phyloP scores from a whole-genome alignment of 306 rosid genomes.

The Datisca glomerata region DNA sequence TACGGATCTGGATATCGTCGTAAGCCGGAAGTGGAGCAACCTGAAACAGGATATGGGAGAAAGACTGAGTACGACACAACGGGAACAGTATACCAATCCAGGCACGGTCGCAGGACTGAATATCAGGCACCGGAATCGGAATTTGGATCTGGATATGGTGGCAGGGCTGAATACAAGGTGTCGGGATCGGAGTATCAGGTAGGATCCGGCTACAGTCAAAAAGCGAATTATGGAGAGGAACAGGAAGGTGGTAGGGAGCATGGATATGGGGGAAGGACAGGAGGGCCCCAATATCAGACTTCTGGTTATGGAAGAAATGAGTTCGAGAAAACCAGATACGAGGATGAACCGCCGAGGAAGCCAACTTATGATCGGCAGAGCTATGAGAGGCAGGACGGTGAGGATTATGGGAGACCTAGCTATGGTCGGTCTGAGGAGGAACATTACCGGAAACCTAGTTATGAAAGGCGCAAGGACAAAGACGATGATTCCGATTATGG shows the following conservation, averaged over 20 bases:
- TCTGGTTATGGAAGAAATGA: slow-evolving; percentile 12
- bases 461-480: slow-evolving; percentile 34
- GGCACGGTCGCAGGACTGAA: slow-evolving; percentile 14
- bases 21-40: neutral
- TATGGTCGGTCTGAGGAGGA: slow-evolving; percentile 31
- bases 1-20: slow-evolving; percentile 16
- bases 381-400: slow-evolving; percentile 12
- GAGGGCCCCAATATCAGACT: slow-evolving; percentile 11
- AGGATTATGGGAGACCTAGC: slow-evolving; percentile 14
- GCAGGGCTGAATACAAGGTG: slow-evolving; percentile 1
- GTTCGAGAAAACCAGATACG: slow-evolving; percentile 15
- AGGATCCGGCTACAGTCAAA: slow-evolving; percentile 25
- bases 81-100: slow-evolving; percentile 3
- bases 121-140: neutral
- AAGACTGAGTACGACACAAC: slow-evolving; percentile 6
- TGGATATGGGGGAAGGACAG: slow-evolving; percentile 20
- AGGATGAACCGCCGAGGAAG: slow-evolving; percentile 23
- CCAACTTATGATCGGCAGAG: slow-evolving; percentile 24
- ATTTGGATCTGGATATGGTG: slow-evolving; percentile 6
- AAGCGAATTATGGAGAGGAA: slow-evolving; percentile 35
- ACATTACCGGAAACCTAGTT: slow-evolving; percentile 24
- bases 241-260: slow-evolving; percentile 16
- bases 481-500: slow-evolving; percentile 23
- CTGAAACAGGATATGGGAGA: neutral
- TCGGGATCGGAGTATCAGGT: slow-evolving; percentile 13